Base-by-base conservation (phyloP, 2,329 filamentous ascomycete genomes). In the Pseudomassariella vexata region DNA sequence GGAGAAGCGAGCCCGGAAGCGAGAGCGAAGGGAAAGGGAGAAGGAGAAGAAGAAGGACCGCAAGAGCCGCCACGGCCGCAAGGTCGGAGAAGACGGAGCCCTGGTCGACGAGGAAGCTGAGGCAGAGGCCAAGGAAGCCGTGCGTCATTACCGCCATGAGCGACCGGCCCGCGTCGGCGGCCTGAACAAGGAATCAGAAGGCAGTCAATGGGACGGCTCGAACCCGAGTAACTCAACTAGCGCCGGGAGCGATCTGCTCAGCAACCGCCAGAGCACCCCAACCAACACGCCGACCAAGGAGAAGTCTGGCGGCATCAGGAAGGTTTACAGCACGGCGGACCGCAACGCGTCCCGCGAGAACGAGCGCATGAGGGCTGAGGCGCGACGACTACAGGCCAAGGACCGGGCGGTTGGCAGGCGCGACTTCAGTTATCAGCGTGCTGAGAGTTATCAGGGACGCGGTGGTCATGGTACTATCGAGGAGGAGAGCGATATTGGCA, bases 131-230 rank as follows among this genome's bases (percentile, higher is more conserved):
- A 67, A 79, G 46, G 65, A 76, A 28, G 82, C 92, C 38, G 75
- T 96, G 35, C 77, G 82, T 37, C 77, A 77, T 20, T 96, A 96
- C 66, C 84, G 89, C 16, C 73, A 87, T 51, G 90, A 96, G 63
- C 85, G 82, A 56, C 68, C 87, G 2, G 90, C 90, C 1, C 75
- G 84, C 31, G 88, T 96, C 2, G 90, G 90, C 21, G 90, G 90
- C 14, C 65, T 96, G 56, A 96, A 96, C 62, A 80, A 82, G 48
- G 70, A 83, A 45, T 72, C 80, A 25, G 90, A 95, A 46, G 84
- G 81, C 39, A 84, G 79, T 38, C 67, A 76, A 44, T 94, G 86
- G 71, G 85, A 94, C 52, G 85, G 85, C 26, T 75, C 68, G 9
- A 76, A 72, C 12, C 78, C 75, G 57, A 82, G 81, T 29, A 78